phyloP scores from a whole-genome alignment of 495 filamentous ascomycete genomes.

The Physcia stellaris region DNA sequence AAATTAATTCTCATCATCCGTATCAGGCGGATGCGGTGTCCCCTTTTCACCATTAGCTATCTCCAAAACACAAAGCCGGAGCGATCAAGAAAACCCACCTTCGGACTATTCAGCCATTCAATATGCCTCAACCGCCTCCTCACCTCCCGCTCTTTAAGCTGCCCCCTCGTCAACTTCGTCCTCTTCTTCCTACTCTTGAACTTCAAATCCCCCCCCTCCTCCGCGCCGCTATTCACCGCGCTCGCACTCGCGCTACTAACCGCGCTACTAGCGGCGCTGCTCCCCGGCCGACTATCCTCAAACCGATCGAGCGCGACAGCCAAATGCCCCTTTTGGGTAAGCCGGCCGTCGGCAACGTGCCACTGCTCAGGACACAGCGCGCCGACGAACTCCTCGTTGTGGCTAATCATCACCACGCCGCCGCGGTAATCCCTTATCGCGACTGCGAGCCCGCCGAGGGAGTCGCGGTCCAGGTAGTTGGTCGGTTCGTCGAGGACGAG shows the following conservation, averaged over 20 bases:
- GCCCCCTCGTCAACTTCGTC: conserved; percentile 97
- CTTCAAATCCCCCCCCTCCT: conserved; percentile 70
- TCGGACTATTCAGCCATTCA: conserved; percentile 71
- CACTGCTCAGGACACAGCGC: conserved; percentile 90
- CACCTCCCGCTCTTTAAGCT: conserved; percentile 85
- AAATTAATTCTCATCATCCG: conserved; percentile 57
- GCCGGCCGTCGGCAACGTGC: conserved; percentile 77
- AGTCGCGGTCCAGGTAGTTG: conserved; percentile 98
- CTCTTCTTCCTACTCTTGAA: conserved; percentile 86
- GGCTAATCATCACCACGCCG: conserved; percentile 97
- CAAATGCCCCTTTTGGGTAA: conserved; percentile 67
- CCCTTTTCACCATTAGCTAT: conserved; percentile 49
- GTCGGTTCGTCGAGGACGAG: conserved; percentile 97
- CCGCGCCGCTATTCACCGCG: conserved; percentile 72
- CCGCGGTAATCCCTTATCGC: conserved; percentile 97
- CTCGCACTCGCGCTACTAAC: conserved; percentile 46
- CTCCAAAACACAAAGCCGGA: conserved; percentile 1
- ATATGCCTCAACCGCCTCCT: conserved; percentile 83
- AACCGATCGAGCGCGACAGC: conserved; percentile 68
- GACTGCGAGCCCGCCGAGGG: conserved; percentile 84
- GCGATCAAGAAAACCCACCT: conserved; percentile 19
- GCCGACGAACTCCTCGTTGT: conserved; percentile 97
- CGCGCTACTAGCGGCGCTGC: conserved; percentile 45
- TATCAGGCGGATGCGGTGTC: conserved; percentile 64
- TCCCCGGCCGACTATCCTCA: conserved; percentile 62